Evolutionary conservation across 768 basidiomycete genomes (phyloP).

Genomic region (Lentinus brumalis): DNA sequence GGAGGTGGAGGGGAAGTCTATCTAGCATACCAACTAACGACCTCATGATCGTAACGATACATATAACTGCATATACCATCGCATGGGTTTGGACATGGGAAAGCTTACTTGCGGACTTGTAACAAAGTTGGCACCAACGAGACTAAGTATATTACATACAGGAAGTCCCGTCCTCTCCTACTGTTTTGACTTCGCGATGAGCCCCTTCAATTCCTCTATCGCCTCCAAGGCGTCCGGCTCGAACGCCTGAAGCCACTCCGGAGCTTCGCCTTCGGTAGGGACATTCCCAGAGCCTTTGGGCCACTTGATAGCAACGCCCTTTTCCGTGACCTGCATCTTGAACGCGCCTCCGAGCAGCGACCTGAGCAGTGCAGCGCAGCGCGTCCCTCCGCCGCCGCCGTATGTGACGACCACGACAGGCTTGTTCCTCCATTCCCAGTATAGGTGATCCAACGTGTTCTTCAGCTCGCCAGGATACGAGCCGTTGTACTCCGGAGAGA

Average conservation of each 20-base stretch:
- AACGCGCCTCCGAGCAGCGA: slow-evolving; percentile 28
- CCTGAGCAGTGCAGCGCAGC: slow-evolving; percentile 30
- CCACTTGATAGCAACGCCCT: slow-evolving; percentile 21
- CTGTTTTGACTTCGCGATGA: background rate
- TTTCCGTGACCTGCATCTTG: slow-evolving; percentile 25
- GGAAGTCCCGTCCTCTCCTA: background rate
- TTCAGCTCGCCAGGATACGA: slow-evolving; percentile 41
- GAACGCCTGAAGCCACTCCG: slow-evolving; percentile 25
- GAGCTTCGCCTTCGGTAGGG: slow-evolving; percentile 11
- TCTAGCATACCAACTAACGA: background rate
- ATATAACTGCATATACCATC: background rate
- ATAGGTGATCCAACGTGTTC: slow-evolving; percentile 43
- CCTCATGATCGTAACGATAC: slow-evolving; percentile 1
- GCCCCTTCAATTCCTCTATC: slow-evolving; percentile 20
- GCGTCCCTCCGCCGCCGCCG: slow-evolving; percentile 37
- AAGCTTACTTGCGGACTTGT: background rate
- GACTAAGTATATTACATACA: background rate
- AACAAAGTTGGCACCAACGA: background rate
- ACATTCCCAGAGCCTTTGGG: slow-evolving; percentile 22
- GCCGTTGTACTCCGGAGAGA: slow-evolving; percentile 45
- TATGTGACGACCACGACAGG: slow-evolving; percentile 37
- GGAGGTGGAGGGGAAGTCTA: background rate
- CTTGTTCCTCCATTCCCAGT: slow-evolving; percentile 39
- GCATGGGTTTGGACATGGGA: background rate
- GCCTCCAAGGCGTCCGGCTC: slow-evolving; percentile 16